These are phyloP conservation scores for Auxenochlorella protothecoides DNA, from an alignment of 139 green algal genomes.

Conservation along the genomic window DNA sequence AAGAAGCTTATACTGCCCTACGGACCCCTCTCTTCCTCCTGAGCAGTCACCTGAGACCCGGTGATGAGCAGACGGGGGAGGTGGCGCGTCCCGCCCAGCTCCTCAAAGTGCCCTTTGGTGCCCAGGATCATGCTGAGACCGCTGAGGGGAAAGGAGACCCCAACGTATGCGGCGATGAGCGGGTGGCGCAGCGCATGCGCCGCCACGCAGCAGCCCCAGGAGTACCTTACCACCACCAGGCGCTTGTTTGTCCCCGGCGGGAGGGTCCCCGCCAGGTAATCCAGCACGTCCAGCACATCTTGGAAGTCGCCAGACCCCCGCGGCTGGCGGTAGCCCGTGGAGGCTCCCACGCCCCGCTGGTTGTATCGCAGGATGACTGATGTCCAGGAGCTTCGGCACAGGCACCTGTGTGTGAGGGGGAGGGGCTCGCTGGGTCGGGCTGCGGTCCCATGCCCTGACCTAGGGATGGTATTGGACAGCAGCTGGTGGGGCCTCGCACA, in stretches of 20 bases:
- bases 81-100: conserved; percentile 2
- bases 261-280: conserved; percentile 7
- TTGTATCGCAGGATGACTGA: conserved; percentile 26
- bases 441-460: too few relatives aligned
- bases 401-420: too few relatives aligned
- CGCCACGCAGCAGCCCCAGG: conserved; percentile 28
- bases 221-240: conserved; percentile 16
- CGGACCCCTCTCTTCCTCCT: background rate
- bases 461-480: too few relatives aligned
- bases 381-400: background rate
- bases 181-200: conserved; percentile 15
- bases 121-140: conserved; percentile 14
- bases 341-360: conserved; percentile 24
- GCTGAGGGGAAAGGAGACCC: conserved; percentile 14
- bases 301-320: conserved; percentile 4
- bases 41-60: conserved; percentile 4
- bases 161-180: conserved; percentile 9
- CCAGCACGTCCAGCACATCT: background rate
- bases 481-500: too few relatives aligned
- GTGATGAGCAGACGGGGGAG: conserved; percentile 16
- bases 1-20: too few relatives aligned
- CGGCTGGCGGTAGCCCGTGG: conserved; percentile 9
- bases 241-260: background rate
- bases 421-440: too few relatives aligned
- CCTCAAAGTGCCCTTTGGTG: conserved; percentile 12